These are phyloP conservation scores for Rugonectria rugulosa DNA, from an alignment of 2,329 filamentous ascomycete species.

Conservation along the genomic window DNA sequence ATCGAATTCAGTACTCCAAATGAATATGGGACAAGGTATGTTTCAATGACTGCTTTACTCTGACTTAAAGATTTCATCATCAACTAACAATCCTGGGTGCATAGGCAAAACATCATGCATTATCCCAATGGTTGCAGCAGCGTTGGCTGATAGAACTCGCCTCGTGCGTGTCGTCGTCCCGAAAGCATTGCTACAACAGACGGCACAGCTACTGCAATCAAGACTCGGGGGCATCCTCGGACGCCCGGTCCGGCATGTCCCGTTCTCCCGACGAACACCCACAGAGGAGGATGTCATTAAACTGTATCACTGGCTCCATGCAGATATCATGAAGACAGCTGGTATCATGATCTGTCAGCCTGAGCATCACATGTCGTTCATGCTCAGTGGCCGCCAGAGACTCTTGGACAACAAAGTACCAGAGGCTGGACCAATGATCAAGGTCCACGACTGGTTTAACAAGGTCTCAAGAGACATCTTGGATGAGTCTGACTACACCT, in stretches of 20 bases:
- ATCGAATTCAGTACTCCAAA: constrained; percentile 67
- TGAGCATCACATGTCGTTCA: constrained; percentile 71
- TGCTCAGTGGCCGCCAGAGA: constrained; percentile 66
- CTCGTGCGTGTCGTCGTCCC: constrained; percentile 65
- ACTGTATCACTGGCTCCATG: constrained; percentile 42
- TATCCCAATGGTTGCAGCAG: constrained; percentile 58
- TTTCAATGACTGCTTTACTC: not conserved
- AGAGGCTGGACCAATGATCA: constrained; percentile 58
- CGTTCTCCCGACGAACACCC: constrained; percentile 60
- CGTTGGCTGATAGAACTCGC: constrained; percentile 53
- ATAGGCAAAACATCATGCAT: constrained; percentile 65
- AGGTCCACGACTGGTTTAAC: constrained; percentile 59
- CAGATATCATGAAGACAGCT: constrained; percentile 47
- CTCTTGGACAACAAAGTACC: constrained; percentile 56
- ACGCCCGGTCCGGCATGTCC: constrained; percentile 62
- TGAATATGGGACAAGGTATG: constrained; percentile 71
- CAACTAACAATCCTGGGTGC: not conserved
- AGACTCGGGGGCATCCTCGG: constrained; percentile 63
- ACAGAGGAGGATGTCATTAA: constrained; percentile 45
- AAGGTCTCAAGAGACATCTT: constrained; percentile 64
- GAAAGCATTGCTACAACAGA: constrained; percentile 64
- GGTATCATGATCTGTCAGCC: constrained; percentile 68
- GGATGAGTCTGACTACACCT: constrained; percentile 68
- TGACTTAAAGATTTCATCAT: not conserved
- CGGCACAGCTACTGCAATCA: constrained; percentile 62